Evolutionary conservation across 352 stramenopile genomes (phyloP), one percentile per base, ranked within the genome.

Genomic region (Pelagophyceae sp.): DNA sequence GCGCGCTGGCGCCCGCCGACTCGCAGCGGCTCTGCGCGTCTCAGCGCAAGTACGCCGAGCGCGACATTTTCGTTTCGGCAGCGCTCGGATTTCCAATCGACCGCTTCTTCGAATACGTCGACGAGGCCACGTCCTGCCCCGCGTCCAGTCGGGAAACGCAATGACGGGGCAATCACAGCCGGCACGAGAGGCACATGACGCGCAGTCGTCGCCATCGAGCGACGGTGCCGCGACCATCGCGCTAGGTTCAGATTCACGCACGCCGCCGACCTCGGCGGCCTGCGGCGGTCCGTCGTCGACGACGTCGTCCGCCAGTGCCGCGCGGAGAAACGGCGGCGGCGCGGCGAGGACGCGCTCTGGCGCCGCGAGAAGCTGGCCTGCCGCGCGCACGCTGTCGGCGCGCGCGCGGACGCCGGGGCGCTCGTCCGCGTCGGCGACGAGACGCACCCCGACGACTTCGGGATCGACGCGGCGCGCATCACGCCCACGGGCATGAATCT

Each of bases 231-330:
- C n/a, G n/a, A n/a, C n/a, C n/a, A n/a, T n/a, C n/a, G n/a, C n/a
- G n/a, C n/a, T n/a, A n/a, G n/a, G n/a, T 74, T 74, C 37, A 27
- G 6, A 37, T 74, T 31, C 35, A 74, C 67, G 33, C 67, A 74
- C 67, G 15, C 51, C 67, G 0, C 33, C 5, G 20, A 58, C 35
- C 67, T 74, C 17, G 3, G 31, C 17, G 35, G 17, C 5, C n/a
- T 58, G 2, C 33, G 67, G 2, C 35, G 20, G 3, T 54, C 33
- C 27, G 67, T 74, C 6, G 11, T 31, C 17, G 33, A 51, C 0
- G 67, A 74, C 67, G 58, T 74, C 38, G 67, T 37, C 3, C 33
- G 67, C 33, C 67, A 74, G 38, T 74, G 67, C 29, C 35, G 33
- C 67, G 67, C 51, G 2, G 35, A 58, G 23, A 51, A 74, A 37